A percentile compares a stretch with the other conserved stretches of the same genome.
Evolutionary conservation across 495 filamentous ascomycete species (phyloP).

Genomic region (Rostrohypoxylon terebratum): DNA sequence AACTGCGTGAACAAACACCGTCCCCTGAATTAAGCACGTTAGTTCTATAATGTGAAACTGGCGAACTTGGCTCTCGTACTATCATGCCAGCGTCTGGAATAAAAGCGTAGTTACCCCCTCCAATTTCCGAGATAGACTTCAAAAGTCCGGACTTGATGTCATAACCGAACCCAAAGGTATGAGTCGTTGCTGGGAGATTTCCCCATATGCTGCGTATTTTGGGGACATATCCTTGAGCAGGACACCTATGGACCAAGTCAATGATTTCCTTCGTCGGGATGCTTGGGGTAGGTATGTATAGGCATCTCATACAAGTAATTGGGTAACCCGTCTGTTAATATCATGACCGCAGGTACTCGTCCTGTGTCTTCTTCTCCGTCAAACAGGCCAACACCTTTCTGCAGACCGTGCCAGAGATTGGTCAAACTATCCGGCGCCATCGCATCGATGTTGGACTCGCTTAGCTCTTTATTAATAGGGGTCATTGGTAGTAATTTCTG

Average conservation of each 20-base stretch:
- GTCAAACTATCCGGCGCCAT: constrained; percentile 48
- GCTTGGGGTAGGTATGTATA: neutral
- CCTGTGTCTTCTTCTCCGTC: constrained; percentile 24
- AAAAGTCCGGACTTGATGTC: constrained; percentile 55
- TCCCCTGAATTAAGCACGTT: constrained; percentile 45
- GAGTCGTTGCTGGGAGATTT: constrained; percentile 53
- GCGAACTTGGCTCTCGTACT: constrained; percentile 36
- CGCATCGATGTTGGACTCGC: constrained; percentile 48
- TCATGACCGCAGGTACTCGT: constrained; percentile 57
- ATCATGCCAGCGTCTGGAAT: constrained; percentile 64
- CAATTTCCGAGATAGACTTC: constrained; percentile 59
- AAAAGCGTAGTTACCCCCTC: constrained; percentile 59
- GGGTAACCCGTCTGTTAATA: constrained; percentile 61
- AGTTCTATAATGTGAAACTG: neutral
- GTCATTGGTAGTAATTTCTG: constrained; percentile 56
- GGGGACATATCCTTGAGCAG: constrained; percentile 52
- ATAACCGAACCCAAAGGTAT: constrained; percentile 64
- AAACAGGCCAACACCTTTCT: constrained; percentile 53
- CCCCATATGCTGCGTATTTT: constrained; percentile 51
- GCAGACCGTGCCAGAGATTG: constrained; percentile 60
- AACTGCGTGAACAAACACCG: constrained; percentile 61
- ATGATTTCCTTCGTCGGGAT: neutral
- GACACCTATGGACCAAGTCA: constrained; percentile 27
- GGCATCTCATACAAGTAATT: constrained; percentile 51
- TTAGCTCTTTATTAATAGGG: constrained; percentile 44